phyloP scores from a whole-genome alignment of 129 eudicot species.

The Flaveria trinervia region DNA sequence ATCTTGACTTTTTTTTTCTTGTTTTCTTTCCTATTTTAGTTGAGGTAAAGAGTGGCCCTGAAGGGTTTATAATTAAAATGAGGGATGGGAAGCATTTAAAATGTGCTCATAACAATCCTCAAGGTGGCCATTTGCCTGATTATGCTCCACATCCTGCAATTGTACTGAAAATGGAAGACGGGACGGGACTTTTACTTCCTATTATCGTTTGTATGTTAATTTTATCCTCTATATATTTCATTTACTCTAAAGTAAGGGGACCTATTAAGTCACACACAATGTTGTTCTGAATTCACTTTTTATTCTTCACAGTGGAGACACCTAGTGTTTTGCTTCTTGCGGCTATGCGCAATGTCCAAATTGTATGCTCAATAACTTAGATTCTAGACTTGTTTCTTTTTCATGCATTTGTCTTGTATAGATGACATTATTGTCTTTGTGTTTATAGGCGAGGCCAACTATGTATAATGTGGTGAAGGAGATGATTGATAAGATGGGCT shows the following conservation, averaged over 20 bases:
- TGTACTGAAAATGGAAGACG: conserved; percentile 95
- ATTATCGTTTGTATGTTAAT: conserved; percentile 76
- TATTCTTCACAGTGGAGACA: conserved; percentile 75
- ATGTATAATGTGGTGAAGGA: conserved; percentile 83
- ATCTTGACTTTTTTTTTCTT: conserved; percentile 14
- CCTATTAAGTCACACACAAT: background rate
- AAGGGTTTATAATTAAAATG: conserved; percentile 89
- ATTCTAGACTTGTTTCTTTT: conserved; percentile 15
- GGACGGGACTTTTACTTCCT: conserved; percentile 84
- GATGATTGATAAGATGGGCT: conserved; percentile 97
- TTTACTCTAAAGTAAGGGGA: background rate
- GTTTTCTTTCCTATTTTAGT: conserved; percentile 43
- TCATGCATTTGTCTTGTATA: background rate
- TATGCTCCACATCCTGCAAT: conserved; percentile 91
- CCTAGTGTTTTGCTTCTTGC: conserved; percentile 86
- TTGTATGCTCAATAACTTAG: conserved; percentile 47
- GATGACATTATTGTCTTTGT: conserved; percentile 20
- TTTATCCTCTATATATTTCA: background rate
- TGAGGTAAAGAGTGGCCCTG: conserved; percentile 84
- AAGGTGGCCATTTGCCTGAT: conserved; percentile 69
- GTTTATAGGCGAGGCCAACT: conserved; percentile 81
- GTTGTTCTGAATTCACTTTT: conserved; percentile 15
- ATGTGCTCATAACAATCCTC: conserved; percentile 85
- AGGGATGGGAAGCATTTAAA: conserved; percentile 76
- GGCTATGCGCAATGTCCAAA: conserved; percentile 79